phyloP scores from a whole-genome alignment of 352 stramenopile genomes.

The Globisporangium takayamanum region DNA sequence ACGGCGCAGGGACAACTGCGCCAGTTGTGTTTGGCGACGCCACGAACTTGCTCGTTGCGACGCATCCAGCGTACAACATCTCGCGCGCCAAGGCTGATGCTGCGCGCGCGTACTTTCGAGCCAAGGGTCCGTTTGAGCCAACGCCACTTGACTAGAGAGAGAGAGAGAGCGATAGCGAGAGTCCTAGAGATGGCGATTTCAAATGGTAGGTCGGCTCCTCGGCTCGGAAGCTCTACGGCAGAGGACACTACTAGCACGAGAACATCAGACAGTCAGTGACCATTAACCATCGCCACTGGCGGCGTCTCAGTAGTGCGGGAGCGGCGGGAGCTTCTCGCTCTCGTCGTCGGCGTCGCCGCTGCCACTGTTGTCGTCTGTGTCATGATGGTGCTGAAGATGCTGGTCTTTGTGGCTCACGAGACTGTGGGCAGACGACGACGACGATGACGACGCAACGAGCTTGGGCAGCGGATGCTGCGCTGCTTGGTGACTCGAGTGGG shows the following conservation, averaged over 20 bases:
- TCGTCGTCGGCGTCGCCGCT: conserved; percentile 17
- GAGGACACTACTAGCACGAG: background rate
- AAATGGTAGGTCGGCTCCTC: background rate
- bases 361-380: conserved; percentile 3
- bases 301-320: conserved; percentile 22
- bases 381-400: conserved; percentile 6
- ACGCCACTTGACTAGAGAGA: background rate
- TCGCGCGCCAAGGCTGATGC: conserved; percentile 71
- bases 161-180: background rate
- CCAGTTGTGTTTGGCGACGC: conserved; percentile 48
- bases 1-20: conserved; percentile 39
- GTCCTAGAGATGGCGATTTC: background rate
- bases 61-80: conserved; percentile 93
- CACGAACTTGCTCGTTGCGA: conserved; percentile 73
- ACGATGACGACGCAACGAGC: conserved; percentile 21
- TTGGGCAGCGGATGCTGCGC: conserved; percentile 40
- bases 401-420: conserved; percentile 19
- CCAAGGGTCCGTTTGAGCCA: conserved; percentile 48
- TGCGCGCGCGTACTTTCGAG: conserved; percentile 62
- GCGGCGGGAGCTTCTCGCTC: conserved; percentile 40
- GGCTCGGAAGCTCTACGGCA: too few species aligned
- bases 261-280: too few species aligned
- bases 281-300: background rate
- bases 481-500: conserved; percentile 6
- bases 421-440: conserved; percentile 20